These are phyloP conservation scores for Candida sanyaensis DNA, from an alignment of 1,139 yeast genomes.

Conservation along the genomic window DNA sequence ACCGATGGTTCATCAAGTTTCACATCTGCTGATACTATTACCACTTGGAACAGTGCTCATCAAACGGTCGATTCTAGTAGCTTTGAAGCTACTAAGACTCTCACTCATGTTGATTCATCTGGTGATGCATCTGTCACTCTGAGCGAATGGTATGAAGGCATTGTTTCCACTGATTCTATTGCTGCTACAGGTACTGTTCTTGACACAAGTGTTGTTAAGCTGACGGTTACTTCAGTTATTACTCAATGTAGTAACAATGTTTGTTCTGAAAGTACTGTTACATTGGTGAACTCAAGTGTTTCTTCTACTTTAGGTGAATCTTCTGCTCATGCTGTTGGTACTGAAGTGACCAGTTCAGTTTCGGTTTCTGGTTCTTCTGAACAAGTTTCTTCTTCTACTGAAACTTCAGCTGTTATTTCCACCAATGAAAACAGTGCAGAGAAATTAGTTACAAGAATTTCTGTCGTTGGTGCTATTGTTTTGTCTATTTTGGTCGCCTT, in stretches of 20 bases:
- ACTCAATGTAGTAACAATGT: background rate
- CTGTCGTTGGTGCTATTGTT: too few relatives aligned
- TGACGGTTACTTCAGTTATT: background rate
- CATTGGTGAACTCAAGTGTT: background rate
- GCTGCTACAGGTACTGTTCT: constrained; percentile 14
- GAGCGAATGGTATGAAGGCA: background rate
- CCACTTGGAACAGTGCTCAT: too few relatives aligned
- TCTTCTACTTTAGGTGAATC: too few relatives aligned
- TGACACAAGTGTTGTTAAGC: background rate
- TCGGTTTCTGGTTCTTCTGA: constrained; percentile 10
- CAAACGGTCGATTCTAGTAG: too few relatives aligned
- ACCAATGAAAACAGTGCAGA: too few relatives aligned
- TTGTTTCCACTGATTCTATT: background rate
- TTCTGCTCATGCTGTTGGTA: too few relatives aligned
- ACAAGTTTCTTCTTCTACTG: constrained; percentile 12
- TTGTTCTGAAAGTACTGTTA: background rate
- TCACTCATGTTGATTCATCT: constrained; percentile 5
- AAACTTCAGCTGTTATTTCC: background rate
- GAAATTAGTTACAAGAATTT: too few relatives aligned
- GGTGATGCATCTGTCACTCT: too few relatives aligned
- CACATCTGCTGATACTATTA: constrained; percentile 14
- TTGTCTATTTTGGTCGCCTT: too few relatives aligned
- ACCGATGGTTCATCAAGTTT: constrained; percentile 9
- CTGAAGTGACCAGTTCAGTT: too few relatives aligned
- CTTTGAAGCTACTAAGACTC: too few relatives aligned